phyloP scores from a whole-genome alignment of 2,329 filamentous ascomycete genomes.

The Hypoxylon sp. region DNA sequence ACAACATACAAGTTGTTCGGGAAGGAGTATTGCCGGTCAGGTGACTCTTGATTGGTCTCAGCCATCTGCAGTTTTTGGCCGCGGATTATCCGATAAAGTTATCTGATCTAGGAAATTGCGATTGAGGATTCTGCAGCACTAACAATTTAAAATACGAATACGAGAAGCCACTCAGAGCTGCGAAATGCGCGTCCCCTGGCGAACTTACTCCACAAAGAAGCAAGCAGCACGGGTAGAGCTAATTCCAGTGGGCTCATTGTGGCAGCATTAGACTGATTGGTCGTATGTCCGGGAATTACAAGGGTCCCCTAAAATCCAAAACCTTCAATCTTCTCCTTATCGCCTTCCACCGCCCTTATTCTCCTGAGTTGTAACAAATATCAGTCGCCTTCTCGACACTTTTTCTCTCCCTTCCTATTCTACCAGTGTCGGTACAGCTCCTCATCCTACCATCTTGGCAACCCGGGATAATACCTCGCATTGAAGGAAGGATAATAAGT shows the following conservation, averaged over 20 bases:
- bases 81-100: slow-evolving; percentile 40
- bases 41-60: slow-evolving; percentile 21
- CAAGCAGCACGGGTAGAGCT: slow-evolving; percentile 43
- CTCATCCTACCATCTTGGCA: slow-evolving; percentile 17
- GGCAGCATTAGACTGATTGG: slow-evolving; percentile 52
- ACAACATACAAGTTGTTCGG: slow-evolving; percentile 15
- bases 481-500: slow-evolving; percentile 17
- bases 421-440: slow-evolving; percentile 23
- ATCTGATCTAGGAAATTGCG: slow-evolving; percentile 32
- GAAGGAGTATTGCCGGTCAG: slow-evolving; percentile 30
- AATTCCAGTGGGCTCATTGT: slow-evolving; percentile 54
- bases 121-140: slow-evolving; percentile 4
- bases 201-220: slow-evolving; percentile 33
- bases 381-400: slow-evolving; percentile 24
- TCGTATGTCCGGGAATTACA: slow-evolving; percentile 42
- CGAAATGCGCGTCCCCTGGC: slow-evolving; percentile 27
- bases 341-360: slow-evolving; percentile 42
- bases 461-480: neutral
- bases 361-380: slow-evolving; percentile 42
- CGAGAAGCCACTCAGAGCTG: slow-evolving; percentile 23
- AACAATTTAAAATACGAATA: slow-evolving; percentile 44
- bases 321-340: slow-evolving; percentile 48
- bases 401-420: slow-evolving; percentile 23
- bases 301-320: slow-evolving; percentile 44
- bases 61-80: neutral